Conservation (phyloP, 345 rosid genomes). For the Salix dunnii region DNA sequence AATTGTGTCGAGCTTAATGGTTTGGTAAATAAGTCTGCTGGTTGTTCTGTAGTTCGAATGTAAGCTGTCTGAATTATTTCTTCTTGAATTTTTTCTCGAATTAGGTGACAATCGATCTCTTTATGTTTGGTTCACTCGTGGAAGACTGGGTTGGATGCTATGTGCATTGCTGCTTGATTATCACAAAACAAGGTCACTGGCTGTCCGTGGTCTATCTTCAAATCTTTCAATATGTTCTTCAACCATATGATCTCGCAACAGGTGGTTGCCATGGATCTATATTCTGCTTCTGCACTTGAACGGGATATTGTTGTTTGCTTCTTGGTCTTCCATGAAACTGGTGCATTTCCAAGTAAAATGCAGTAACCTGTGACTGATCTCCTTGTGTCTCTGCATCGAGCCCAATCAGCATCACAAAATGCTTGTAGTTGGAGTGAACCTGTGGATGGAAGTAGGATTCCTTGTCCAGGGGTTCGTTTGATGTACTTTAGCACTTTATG, state of each 20-base stretch:
- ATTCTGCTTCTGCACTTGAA: background rate
- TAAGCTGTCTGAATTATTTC: too few species aligned
- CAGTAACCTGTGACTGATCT: background rate
- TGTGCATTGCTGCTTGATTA: background rate
- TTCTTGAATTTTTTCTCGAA: background rate
- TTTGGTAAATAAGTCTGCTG: background rate
- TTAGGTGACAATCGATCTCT: too few species aligned
- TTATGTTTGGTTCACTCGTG: background rate
- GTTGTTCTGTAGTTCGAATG: too few species aligned
- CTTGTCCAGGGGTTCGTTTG: background rate
- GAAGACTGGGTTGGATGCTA: rapidly evolving
- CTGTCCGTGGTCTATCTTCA: background rate
- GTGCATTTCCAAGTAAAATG: background rate
- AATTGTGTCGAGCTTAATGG: background rate
- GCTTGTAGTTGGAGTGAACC: background rate
- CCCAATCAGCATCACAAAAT: background rate
- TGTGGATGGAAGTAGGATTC: too few species aligned
- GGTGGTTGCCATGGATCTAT: background rate
- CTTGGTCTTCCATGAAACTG: background rate
- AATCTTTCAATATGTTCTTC: background rate
- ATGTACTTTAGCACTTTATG: background rate
- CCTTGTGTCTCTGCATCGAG: background rate
- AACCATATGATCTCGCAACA: too few species aligned
- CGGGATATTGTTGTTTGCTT: background rate
- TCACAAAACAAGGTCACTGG: background rate